Base-by-base conservation (phyloP, 257 asterid genomes). In the Phtheirospermum japonicum region DNA sequence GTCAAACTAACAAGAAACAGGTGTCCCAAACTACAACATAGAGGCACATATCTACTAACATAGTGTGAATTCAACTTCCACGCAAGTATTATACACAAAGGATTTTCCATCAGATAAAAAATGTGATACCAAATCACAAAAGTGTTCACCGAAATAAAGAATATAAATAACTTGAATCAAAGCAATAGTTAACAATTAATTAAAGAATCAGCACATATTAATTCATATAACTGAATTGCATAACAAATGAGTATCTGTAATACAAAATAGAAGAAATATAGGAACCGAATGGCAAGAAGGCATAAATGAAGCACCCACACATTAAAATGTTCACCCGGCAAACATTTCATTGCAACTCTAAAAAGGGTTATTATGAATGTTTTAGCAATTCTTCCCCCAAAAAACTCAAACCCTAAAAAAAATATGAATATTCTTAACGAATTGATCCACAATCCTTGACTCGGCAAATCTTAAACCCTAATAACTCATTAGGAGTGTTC, bases 1-100 rank as follows among this genome's bases (percentile, higher is more conserved):
- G 88, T 93, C 89, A 11, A 93, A 70, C 75, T 80, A 89, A 42
- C 96, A 94, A 64, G 99, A 50, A 39, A 70, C 9, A 57, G 31
- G 49, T 49, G 4, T 40, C 46, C 4, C 18, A 18, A 46, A 52
- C 42, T n/a, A 62, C 18, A 28, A 45, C 12, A 17, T 48, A 48
- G 28, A 5, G 28, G 28, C 3, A 48, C 54, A 6, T 1, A 48
- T 8, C 12, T 4, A 14, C 5, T 48, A 17, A 33, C 31, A 46
- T 7, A 10, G 16, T 11, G 11, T n/a, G 34, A 40, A 46, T 11
- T 12, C 59, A 23, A 69, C 63, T 60, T 26, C 58, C 49, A 0
- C 17, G 46, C 57, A n/a, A 62, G 26, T 23, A 63, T 9, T 51
- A 36, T 1, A 54, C 36, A 4, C 36, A 11, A 36, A 31, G 6